A percentile compares a stretch with the other conserved stretches of the same genome.
These are phyloP conservation scores for Calonectria hawksworthii DNA, from an alignment of 2,329 filamentous ascomycete genomes.

Conservation along the genomic window DNA sequence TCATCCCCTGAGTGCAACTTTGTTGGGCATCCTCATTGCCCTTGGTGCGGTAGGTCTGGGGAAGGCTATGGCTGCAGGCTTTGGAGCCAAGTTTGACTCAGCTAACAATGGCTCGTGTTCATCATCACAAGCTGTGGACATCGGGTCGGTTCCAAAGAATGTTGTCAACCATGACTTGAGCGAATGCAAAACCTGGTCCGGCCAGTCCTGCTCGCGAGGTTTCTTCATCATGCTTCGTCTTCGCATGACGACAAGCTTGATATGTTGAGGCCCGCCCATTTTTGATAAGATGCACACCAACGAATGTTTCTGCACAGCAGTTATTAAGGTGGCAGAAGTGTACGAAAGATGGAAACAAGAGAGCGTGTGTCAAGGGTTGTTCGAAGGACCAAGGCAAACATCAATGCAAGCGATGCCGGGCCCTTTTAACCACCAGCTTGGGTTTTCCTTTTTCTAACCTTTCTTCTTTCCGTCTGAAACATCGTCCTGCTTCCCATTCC, in stretches of 20 bases:
- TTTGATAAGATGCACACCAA: neutral
- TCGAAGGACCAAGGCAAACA: neutral
- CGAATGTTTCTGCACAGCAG: neutral
- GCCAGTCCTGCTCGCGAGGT: constrained; percentile 16
- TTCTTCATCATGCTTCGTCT: constrained; percentile 2
- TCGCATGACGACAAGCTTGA: constrained; percentile 34
- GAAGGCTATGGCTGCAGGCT: constrained; percentile 58
- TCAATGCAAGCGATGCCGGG: neutral
- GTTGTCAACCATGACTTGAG: constrained; percentile 29
- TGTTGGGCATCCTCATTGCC: constrained; percentile 54
- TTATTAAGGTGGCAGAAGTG: constrained; percentile 7
- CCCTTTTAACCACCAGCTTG: constrained; percentile 1
- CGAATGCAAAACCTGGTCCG: constrained; percentile 30
- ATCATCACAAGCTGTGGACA: constrained; percentile 18
- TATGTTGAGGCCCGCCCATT: constrained; percentile 32
- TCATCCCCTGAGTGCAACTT: constrained; percentile 24
- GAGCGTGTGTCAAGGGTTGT: neutral
- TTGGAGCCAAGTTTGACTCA: constrained; percentile 46
- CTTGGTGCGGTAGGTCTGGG: constrained; percentile 58
- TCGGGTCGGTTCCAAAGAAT: neutral
- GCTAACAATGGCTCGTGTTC: constrained; percentile 43
- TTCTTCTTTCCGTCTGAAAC: constrained; percentile 5
- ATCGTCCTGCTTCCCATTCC: neutral
- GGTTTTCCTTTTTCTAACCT: neutral
- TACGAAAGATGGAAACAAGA: neutral